phyloP scores from a whole-genome alignment of 2,329 filamentous ascomycete genomes.

The Fusarium clavum region DNA sequence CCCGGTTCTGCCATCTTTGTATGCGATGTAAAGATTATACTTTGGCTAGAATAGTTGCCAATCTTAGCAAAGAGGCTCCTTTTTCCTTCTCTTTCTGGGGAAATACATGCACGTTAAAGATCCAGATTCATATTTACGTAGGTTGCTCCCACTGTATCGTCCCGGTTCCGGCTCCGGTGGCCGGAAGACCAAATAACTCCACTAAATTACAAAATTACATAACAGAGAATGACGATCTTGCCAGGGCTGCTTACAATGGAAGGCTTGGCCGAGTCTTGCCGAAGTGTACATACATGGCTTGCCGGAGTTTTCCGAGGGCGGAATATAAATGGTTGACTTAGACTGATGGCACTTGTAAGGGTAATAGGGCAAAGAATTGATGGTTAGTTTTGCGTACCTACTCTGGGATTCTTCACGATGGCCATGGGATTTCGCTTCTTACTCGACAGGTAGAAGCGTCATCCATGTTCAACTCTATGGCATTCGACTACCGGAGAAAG shows the following conservation, averaged over 20 bases:
- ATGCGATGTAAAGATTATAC: not conserved
- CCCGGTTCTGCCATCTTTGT: slow-evolving; percentile 8
- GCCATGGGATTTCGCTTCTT: not conserved
- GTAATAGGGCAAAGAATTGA: not conserved
- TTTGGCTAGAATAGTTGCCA: not conserved
- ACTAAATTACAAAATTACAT: slow-evolving; percentile 9
- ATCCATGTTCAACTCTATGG: too few species aligned
- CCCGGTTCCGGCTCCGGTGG: slow-evolving; percentile 34
- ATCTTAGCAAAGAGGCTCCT: slow-evolving; percentile 15
- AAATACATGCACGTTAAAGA: slow-evolving; percentile 25
- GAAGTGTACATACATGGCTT: slow-evolving; percentile 7
- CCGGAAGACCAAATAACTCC: slow-evolving; percentile 21
- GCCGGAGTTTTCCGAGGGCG: slow-evolving; percentile 14
- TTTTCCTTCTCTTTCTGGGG: slow-evolving; percentile 35
- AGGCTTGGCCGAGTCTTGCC: slow-evolving; percentile 22
- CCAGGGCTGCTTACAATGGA: not conserved
- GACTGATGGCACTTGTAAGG: not conserved
- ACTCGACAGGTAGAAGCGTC: too few species aligned
- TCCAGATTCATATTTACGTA: slow-evolving; percentile 1
- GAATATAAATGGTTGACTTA: not conserved
- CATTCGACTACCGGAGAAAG: not conserved
- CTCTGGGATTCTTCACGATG: not conserved
- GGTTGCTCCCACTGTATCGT: not conserved
- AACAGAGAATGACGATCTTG: slow-evolving; percentile 2
- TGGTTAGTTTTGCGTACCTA: not conserved